Conservation (phyloP, 148 eudicot genomes). For the Fagopyrum esculentum region DNA sequence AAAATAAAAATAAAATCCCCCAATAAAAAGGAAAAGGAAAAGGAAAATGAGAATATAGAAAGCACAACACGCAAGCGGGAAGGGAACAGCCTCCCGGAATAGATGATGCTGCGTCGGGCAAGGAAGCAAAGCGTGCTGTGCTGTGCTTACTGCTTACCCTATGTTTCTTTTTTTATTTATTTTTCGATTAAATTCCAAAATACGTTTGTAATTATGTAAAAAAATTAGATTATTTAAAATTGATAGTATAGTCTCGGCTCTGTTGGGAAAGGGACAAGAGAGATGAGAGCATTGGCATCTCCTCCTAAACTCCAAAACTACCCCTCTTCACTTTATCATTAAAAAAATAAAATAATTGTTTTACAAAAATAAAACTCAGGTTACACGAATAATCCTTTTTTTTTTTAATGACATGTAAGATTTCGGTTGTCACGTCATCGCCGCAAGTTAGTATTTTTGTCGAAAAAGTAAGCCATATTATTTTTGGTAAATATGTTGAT, state of each 20-base stretch:
- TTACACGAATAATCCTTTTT: no score
- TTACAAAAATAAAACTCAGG: no score
- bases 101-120: constrained; percentile 10
- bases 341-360: no score
- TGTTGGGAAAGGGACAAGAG: constrained; percentile 4
- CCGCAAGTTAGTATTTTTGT: no score
- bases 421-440: no score
- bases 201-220: no score
- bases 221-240: not conserved
- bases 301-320: constrained; percentile 1
- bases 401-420: no score
- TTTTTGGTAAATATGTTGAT: not conserved
- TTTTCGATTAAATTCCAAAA: not conserved
- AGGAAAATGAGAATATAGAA: not conserved
- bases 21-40: not conserved
- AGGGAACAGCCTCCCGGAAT: constrained; percentile 11
- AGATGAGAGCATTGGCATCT: constrained; percentile 4
- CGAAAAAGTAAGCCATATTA: not conserved
- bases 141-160: not conserved
- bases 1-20: not conserved
- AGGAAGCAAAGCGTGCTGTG: constrained; percentile 11
- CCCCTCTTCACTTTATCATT: not conserved
- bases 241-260: not conserved
- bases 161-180: not conserved
- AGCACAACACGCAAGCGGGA: constrained; percentile 6